Conservation (phyloP, 371 early-diverging fungal genomes). For the Zopfochytrium polystomum region DNA sequence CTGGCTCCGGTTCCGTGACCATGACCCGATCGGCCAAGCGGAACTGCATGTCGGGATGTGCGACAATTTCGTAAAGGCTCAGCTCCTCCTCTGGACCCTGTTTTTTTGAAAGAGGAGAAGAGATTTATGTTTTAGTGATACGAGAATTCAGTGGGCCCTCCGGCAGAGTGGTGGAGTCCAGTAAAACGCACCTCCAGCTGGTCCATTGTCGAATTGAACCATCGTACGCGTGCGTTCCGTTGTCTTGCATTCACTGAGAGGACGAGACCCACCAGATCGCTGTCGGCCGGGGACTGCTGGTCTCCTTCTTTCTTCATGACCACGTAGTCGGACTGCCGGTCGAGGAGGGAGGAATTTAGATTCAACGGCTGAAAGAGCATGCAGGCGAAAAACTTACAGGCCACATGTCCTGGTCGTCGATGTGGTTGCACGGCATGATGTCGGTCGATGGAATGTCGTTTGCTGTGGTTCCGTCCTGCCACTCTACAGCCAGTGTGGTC, state of each 20-base stretch:
- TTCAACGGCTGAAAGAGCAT: background rate
- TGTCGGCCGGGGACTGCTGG: background rate
- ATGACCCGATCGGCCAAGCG: constrained; percentile 19
- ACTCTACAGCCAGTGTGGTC: constrained; percentile 42
- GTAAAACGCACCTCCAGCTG: constrained; percentile 17
- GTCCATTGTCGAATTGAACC: constrained; percentile 46
- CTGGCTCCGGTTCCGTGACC: constrained; percentile 7
- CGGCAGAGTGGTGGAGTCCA: background rate
- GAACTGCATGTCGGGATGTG: constrained; percentile 23
- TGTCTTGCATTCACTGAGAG: constrained; percentile 37
- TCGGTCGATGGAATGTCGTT: constrained; percentile 30
- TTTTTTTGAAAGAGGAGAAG: too few species aligned
- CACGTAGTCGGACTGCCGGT: constrained; percentile 8
- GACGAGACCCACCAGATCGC: constrained; percentile 44
- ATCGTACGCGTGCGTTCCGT: constrained; percentile 43
- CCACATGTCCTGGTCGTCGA: constrained; percentile 54
- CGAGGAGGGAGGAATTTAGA: background rate
- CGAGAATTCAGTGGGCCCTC: background rate
- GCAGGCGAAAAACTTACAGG: constrained; percentile 41
- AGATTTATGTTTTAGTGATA: background rate
- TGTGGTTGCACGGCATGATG: constrained; percentile 43
- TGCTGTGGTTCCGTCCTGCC: constrained; percentile 48
- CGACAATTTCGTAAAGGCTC: constrained; percentile 21
- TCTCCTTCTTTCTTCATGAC: background rate
- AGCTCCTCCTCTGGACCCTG: constrained; percentile 20